A percentile compares a stretch with the other conserved stretches of the same genome.
phyloP scores from a whole-genome alignment of 1,284 basidiomycete genomes.

The Irpex sp. region DNA sequence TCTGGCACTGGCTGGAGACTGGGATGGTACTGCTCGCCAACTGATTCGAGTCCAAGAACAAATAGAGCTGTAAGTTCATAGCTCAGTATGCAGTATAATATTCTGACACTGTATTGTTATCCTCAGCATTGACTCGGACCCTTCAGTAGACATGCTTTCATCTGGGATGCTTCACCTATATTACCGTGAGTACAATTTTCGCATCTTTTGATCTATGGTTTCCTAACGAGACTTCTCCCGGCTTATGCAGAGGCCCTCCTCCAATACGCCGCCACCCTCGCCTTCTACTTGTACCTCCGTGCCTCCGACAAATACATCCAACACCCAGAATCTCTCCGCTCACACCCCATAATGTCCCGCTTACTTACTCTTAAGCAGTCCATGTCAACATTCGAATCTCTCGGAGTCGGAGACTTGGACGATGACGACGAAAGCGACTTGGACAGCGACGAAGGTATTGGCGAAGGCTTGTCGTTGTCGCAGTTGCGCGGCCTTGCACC shows the following conservation, averaged over 20 bases:
- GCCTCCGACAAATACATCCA: conserved; percentile 60
- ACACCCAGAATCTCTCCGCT: conserved; percentile 62
- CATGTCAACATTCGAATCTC: conserved; percentile 77
- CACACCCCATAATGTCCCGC: conserved; percentile 79
- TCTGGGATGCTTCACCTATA: conserved; percentile 72
- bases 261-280: conserved; percentile 87
- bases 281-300: conserved; percentile 91
- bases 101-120: neutral
- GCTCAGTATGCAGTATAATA: too few species aligned
- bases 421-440: conserved; percentile 6
- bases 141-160: conserved; percentile 42
- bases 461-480: conserved; percentile 10
- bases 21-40: conserved; percentile 62
- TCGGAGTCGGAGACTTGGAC: conserved; percentile 48
- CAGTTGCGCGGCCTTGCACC: conserved; percentile 31
- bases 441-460: conserved; percentile 28
- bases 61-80: conserved; percentile 50
- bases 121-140: conserved; percentile 44
- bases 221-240: neutral
- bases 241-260: conserved; percentile 70
- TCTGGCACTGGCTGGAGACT: conserved; percentile 70
- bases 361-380: conserved; percentile 86
- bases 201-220: neutral
- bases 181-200: conserved; percentile 54
- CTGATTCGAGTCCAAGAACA: conserved; percentile 53